These are phyloP conservation scores for Penicillium sp. DNA, from an alignment of 2,329 filamentous ascomycete genomes.

Conservation along the genomic window DNA sequence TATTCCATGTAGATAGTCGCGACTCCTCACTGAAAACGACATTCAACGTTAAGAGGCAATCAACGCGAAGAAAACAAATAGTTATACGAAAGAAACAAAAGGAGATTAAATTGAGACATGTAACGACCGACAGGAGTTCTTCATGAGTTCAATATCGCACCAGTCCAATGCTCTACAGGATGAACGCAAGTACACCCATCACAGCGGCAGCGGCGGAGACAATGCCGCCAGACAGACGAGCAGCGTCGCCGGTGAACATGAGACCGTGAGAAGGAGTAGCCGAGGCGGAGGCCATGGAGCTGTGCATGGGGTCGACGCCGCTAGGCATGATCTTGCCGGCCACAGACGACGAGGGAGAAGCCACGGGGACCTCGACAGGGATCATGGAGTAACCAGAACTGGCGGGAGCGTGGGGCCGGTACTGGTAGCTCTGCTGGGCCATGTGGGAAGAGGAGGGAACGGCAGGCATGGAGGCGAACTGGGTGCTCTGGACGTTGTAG, in stretches of 20 bases:
- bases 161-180: constrained; percentile 18
- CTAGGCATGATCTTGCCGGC: constrained; percentile 38
- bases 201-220: constrained; percentile 23
- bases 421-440: constrained; percentile 7
- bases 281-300: constrained; percentile 26
- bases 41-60: constrained; percentile 11
- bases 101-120: constrained; percentile 1
- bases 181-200: constrained; percentile 27
- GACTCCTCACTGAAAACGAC: constrained; percentile 1
- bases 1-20: constrained; percentile 8
- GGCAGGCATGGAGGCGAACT: constrained; percentile 1
- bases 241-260: constrained; percentile 27
- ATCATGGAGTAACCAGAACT: constrained; percentile 24
- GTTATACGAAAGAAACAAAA: constrained; percentile 8
- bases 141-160: not conserved
- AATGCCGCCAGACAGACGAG: constrained; percentile 21
- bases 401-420: constrained; percentile 10
- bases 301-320: constrained; percentile 46
- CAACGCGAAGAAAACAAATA: constrained; percentile 2
- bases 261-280: constrained; percentile 15
- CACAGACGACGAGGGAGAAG: constrained; percentile 16
- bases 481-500: not conserved
- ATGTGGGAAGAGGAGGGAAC: constrained; percentile 6
- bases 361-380: constrained; percentile 26
- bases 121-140: constrained; percentile 10